Conservation (phyloP, 345 rosid genomes). For the Aquilaria sinensis region DNA sequence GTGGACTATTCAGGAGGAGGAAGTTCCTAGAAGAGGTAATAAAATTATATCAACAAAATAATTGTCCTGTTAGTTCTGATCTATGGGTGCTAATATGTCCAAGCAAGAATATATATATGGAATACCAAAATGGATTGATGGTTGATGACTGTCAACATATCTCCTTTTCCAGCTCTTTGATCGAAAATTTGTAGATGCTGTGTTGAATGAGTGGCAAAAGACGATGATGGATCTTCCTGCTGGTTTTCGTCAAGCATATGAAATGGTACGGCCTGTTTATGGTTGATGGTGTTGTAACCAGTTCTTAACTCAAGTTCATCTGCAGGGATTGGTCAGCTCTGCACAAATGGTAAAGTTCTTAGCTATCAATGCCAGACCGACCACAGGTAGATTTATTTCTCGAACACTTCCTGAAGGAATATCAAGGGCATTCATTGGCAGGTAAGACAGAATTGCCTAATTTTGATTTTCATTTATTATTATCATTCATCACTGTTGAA, state of each 20-base stretch:
- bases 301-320: conserved; percentile 23
- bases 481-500: no score
- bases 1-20: conserved; percentile 83
- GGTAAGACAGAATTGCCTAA: conserved; percentile 33
- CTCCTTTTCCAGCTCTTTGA: conserved; percentile 66
- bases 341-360: conserved; percentile 92
- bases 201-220: conserved; percentile 93
- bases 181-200: conserved; percentile 87
- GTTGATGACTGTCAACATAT: conserved; percentile 8
- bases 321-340: conserved; percentile 96
- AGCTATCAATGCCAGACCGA: conserved; percentile 92
- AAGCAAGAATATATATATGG: no score
- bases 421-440: conserved; percentile 93
- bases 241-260: conserved; percentile 94
- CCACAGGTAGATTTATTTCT: conserved; percentile 72
- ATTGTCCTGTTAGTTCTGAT: no score
- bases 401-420: conserved; percentile 82
- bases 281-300: conserved; percentile 8
- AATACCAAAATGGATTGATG: neutral
- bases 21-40: conserved; percentile 80
- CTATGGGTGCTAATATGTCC: neutral
- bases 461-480: no score
- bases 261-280: conserved; percentile 53
- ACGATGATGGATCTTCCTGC: conserved; percentile 96
- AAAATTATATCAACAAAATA: neutral